Percentiles rank a stretch among this genome's conserved stretches.
These are phyloP conservation scores for Debaryomyces sp. DNA, from an alignment of 1,139 yeast species.

Conservation along the genomic window DNA sequence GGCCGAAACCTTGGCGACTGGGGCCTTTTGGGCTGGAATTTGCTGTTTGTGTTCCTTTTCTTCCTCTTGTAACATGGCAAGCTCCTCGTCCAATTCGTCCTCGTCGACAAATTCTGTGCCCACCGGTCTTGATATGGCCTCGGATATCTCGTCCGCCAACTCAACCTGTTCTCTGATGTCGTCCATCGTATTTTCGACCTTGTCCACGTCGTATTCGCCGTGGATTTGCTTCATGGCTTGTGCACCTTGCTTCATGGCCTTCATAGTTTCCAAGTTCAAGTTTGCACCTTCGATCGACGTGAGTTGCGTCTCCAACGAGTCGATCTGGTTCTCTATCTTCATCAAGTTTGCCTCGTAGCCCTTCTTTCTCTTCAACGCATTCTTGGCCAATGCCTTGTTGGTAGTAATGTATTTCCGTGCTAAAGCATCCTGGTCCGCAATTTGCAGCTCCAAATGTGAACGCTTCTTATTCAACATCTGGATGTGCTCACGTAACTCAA, in stretches of 20 bases:
- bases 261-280: constrained; percentile 95
- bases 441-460: constrained; percentile 78
- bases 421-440: constrained; percentile 75
- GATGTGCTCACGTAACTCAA: constrained; percentile 86
- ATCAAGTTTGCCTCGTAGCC: constrained; percentile 74
- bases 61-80: constrained; percentile 86
- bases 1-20: constrained; percentile 15
- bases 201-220: constrained; percentile 92
- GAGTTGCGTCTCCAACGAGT: constrained; percentile 85
- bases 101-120: constrained; percentile 77
- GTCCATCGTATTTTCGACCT: constrained; percentile 98
- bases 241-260: constrained; percentile 98
- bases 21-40: constrained; percentile 19
- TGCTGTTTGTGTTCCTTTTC: constrained; percentile 48
- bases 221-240: constrained; percentile 95
- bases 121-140: constrained; percentile 91
- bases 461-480: constrained; percentile 85
- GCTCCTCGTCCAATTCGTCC: constrained; percentile 87
- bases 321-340: constrained; percentile 86
- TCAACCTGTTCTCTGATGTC: constrained; percentile 97
- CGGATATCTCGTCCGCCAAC: constrained; percentile 91
- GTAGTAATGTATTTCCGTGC: constrained; percentile 75
- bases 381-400: constrained; percentile 75
- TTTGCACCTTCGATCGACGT: constrained; percentile 93
- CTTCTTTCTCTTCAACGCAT: constrained; percentile 88